Evolutionary conservation across 2,329 filamentous ascomycete genomes (phyloP).

Genomic region (Fusarium verrucosum): DNA sequence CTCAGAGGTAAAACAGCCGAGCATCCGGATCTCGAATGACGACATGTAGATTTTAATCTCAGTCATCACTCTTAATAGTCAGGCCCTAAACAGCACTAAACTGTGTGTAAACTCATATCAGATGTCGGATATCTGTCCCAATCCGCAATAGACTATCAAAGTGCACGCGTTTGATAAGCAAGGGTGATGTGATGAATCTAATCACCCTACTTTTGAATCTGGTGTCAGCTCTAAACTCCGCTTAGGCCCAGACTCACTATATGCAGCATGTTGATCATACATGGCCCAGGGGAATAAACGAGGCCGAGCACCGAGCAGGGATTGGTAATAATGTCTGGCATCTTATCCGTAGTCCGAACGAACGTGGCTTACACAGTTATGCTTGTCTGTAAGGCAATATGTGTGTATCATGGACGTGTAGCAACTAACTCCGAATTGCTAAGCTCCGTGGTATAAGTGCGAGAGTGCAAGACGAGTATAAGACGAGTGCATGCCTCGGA

Average conservation of each 20-base stretch:
- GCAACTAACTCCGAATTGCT: slow-evolving; percentile 19
- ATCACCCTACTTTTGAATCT: slow-evolving; percentile 12
- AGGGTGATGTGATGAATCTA: slow-evolving; percentile 36
- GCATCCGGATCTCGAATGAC: slow-evolving; percentile 17
- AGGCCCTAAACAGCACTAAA: background rate
- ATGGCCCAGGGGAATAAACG: background rate
- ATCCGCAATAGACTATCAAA: background rate
- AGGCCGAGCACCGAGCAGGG: slow-evolving; percentile 28
- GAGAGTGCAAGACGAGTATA: slow-evolving; percentile 20
- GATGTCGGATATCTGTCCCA: background rate
- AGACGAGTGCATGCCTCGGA: slow-evolving; percentile 19
- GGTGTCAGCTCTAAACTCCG: slow-evolving; percentile 41
- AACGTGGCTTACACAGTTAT: slow-evolving; percentile 18
- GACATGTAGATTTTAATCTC: background rate
- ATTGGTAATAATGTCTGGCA: slow-evolving; percentile 39
- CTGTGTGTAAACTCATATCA: background rate
- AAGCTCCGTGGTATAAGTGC: slow-evolving; percentile 13
- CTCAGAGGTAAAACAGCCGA: background rate
- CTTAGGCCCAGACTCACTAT: slow-evolving; percentile 26
- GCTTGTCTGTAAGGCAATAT: background rate
- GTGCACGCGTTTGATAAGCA: slow-evolving; percentile 1
- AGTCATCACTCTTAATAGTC: background rate
- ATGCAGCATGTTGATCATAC: background rate
- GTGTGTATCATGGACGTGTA: background rate
- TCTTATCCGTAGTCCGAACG: slow-evolving; percentile 33